Evolutionary conservation across 2,329 filamentous ascomycete genomes (phyloP).

Genomic region (Grosmannia clavigera): DNA sequence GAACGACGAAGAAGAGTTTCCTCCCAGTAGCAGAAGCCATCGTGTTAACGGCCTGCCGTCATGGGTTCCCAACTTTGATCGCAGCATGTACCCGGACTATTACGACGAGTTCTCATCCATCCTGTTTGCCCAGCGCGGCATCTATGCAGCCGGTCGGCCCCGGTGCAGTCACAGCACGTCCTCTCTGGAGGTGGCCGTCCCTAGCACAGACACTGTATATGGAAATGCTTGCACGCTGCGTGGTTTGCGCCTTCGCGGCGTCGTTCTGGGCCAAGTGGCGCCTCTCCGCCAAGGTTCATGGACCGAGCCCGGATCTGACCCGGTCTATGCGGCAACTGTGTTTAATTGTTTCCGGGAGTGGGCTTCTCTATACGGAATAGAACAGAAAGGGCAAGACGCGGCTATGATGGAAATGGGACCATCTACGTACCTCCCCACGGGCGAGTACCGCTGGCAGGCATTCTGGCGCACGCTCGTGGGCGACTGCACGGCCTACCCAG

Average conservation of each 20-base stretch:
- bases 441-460: constrained; percentile 1
- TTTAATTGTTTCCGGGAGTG: background rate
- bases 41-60: constrained; percentile 5
- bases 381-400: background rate
- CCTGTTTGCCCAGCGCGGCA: constrained; percentile 8
- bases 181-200: background rate
- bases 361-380: background rate
- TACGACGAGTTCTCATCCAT: constrained; percentile 5
- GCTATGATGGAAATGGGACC: background rate
- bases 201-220: background rate
- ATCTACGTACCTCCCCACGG: background rate
- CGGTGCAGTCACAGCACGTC: background rate
- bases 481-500: constrained; percentile 8
- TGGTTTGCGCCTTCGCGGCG: background rate
- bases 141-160: constrained; percentile 4
- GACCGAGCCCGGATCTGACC: background rate
- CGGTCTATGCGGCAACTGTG: background rate
- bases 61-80: constrained; percentile 9
- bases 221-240: background rate
- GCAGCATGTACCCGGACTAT: constrained; percentile 3
- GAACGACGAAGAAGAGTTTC: background rate
- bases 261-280: constrained; percentile 1
- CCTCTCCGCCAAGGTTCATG: constrained; percentile 2
- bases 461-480: constrained; percentile 7
- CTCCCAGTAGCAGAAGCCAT: background rate